These are phyloP conservation scores for Earliella scabrosa DNA, from an alignment of 1,284 basidiomycete genomes.

Conservation along the genomic window DNA sequence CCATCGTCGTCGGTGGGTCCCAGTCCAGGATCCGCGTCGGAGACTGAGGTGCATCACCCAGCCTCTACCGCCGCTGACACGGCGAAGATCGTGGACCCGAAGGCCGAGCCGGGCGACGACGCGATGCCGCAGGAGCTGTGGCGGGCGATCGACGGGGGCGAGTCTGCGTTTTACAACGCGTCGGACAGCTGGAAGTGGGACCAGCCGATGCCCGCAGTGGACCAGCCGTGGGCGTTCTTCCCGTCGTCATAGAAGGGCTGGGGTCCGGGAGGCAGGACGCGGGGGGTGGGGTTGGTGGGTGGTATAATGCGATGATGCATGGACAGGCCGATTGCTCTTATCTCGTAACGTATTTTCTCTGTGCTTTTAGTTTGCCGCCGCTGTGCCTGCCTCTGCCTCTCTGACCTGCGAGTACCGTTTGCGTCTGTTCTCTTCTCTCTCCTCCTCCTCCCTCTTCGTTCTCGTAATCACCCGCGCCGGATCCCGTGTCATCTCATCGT, in stretches of 20 bases:
- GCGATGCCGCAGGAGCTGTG: slow-evolving; percentile 60
- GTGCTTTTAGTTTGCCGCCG: slow-evolving; percentile 31
- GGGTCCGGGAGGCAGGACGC: not conserved
- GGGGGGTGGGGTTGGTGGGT: not conserved
- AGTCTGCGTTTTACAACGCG: slow-evolving; percentile 67
- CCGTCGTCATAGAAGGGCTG: slow-evolving; percentile 10
- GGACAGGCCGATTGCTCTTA: slow-evolving; percentile 23
- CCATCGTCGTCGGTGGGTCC: slow-evolving; percentile 71
- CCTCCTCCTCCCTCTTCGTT: slow-evolving; percentile 3
- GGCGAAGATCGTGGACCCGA: slow-evolving; percentile 33
- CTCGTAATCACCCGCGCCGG: slow-evolving; percentile 6
- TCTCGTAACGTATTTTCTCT: slow-evolving; percentile 31
- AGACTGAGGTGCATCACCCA: slow-evolving; percentile 52
- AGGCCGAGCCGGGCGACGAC: slow-evolving; percentile 41
- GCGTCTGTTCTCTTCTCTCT: slow-evolving; percentile 9
- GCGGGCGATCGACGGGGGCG: slow-evolving; percentile 77
- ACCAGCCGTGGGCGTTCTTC: slow-evolving; percentile 77
- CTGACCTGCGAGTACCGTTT: not conserved
- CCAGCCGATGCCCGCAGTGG: slow-evolving; percentile 59
- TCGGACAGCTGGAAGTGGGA: slow-evolving; percentile 75
- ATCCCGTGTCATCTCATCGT: slow-evolving; percentile 15
- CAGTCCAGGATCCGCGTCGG: slow-evolving; percentile 73
- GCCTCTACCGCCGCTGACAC: slow-evolving; percentile 28
- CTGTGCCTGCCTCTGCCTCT: slow-evolving; percentile 12
- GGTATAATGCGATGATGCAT: not conserved